phyloP scores from a whole-genome alignment of 2,329 filamentous ascomycete genomes.

The Balansia obtecta region DNA sequence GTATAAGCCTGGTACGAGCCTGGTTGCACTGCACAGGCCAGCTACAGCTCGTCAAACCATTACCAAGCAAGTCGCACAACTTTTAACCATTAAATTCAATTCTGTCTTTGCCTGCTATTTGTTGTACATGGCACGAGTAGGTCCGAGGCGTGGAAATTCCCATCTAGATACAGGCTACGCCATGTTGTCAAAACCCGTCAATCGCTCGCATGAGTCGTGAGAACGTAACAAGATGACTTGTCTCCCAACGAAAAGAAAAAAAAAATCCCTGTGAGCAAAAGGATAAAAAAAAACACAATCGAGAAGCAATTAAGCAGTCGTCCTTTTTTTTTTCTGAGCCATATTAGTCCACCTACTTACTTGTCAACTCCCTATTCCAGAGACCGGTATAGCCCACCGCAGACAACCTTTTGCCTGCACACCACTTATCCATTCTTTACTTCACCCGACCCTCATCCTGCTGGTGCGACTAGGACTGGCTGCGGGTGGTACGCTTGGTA shows the following conservation, averaged over 20 bases:
- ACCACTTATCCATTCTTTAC: not conserved
- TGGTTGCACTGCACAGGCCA: no score
- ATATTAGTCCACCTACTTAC: not conserved
- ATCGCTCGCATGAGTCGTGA: not conserved
- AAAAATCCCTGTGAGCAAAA: constrained; percentile 1
- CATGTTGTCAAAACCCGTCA: constrained; percentile 1
- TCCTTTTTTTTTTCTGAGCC: not conserved
- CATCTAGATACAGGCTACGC: constrained; percentile 4
- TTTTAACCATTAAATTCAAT: constrained; percentile 1
- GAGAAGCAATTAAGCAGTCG: constrained; percentile 2
- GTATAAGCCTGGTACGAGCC: no score
- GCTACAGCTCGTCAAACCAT: not conserved
- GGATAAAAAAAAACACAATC: not conserved
- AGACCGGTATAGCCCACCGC: not conserved
- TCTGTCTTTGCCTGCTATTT: constrained; percentile 1
- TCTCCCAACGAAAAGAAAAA: not conserved
- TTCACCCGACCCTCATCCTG: not conserved
- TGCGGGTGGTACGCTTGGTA: constrained; percentile 47
- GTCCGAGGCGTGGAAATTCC: constrained; percentile 4
- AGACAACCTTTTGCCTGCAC: no score
- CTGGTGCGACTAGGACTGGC: constrained; percentile 31
- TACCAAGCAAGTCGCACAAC: not conserved
- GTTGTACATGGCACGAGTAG: constrained; percentile 4
- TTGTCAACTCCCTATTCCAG: not conserved
- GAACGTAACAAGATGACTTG: not conserved